Evolutionary conservation across 768 basidiomycete genomes (phyloP), one percentile per base, ranked within the genome.

Genomic region (Trametes cubensis): DNA sequence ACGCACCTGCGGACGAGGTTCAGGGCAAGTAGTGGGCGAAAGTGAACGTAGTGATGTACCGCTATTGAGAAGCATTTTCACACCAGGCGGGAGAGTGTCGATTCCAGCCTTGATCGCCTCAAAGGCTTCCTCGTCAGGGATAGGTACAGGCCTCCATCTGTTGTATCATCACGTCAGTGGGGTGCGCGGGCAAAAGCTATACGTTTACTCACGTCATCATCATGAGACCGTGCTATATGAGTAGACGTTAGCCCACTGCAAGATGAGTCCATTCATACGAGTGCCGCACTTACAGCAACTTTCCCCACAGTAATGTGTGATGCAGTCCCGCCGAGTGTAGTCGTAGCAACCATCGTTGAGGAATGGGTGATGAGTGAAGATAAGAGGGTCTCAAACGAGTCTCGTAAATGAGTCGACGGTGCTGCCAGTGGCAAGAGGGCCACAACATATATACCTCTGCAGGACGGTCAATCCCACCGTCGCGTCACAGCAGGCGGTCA

Each of bases 51-150:
- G 20, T 28, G 3, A 64, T 72, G 14, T 59, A 77, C 83, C 79
- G 65, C 78, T 79, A 65, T 85, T 85, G 66, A 86, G 59, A 50
- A 84, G 64, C 67, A 81, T 78, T 68, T 82, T 83, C 25, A 70
- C 72, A n/a, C 78, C 80, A 0, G 73, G 65, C 1, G 79, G 79
- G 18, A 81, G 69, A 0, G 74, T 70, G 39, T 79, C 75, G 61
- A 83, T 65, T 4, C 78, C 79, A n/a, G 78, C 78, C 69, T 83
- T 85, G 74, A 89, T 86, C 1, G 84, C 76, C 14, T 79, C 82
- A 62, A 90, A 87, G 11, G 81, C 81, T 39, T 83, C 77, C 54
- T 85, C 85, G 57, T 89, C 86, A 1, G 83, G 72, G 34, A 80
- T 71, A 6, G 77, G 78, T 7, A 67, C 70, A 11, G 79, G 75